phyloP scores from a whole-genome alignment of 208 protist genomes.

The Trypanosoma melophagium region DNA sequence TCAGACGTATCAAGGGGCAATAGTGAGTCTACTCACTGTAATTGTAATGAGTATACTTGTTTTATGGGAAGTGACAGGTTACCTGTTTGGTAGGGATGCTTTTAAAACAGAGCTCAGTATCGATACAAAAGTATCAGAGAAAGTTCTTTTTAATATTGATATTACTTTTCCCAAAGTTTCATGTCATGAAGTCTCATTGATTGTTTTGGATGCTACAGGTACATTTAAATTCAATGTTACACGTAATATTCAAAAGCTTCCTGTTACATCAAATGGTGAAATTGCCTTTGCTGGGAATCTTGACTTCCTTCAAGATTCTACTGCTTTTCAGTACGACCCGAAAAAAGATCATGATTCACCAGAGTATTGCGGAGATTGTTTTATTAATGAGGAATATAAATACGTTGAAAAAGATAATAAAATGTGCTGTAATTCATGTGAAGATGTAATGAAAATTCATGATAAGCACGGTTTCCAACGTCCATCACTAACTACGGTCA shows the following conservation, averaged over 20 bases:
- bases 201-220: conserved; percentile 66
- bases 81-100: conserved; percentile 52
- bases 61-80: conserved; percentile 49
- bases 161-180: conserved; percentile 63
- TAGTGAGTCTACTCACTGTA: conserved; percentile 50
- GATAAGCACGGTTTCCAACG: conserved; percentile 15
- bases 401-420: conserved; percentile 6
- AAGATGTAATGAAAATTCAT: conserved; percentile 44
- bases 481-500: conserved; percentile 40
- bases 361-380: conserved; percentile 48
- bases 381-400: conserved; percentile 17
- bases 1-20: conserved; percentile 49
- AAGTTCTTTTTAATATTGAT: conserved; percentile 76
- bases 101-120: conserved; percentile 66
- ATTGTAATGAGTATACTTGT: conserved; percentile 47
- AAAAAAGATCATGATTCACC: conserved; percentile 9
- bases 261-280: conserved; percentile 29
- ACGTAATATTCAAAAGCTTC: conserved; percentile 57
- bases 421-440: conserved; percentile 74
- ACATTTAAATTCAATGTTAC: conserved; percentile 54
- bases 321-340: conserved; percentile 7
- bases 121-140: conserved; percentile 39
- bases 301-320: conserved; percentile 10
- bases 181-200: conserved; percentile 73
- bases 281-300: conserved; percentile 33